Percentiles rank a stretch among this genome's conserved stretches.
These are phyloP conservation scores for Chloranthus sessilifolius DNA, from an alignment of 164 flowering plant species.

Conservation along the genomic window DNA sequence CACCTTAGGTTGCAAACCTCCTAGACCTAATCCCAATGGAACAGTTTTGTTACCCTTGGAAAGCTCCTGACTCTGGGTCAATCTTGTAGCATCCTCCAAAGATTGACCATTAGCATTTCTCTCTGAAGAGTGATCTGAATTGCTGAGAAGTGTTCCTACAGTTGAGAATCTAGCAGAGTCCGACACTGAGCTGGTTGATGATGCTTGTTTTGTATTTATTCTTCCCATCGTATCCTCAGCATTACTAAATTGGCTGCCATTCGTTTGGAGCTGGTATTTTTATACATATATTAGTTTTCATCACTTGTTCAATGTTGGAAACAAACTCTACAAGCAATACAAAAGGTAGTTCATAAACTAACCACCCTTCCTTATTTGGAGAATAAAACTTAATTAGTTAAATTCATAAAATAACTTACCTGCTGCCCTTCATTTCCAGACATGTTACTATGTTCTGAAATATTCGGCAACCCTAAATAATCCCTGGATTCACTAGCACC, in stretches of 20 bases:
- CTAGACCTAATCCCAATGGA: slow-evolving; percentile 90
- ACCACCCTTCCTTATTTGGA: no score
- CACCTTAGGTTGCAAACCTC: slow-evolving; percentile 77
- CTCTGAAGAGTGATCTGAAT: slow-evolving; percentile 10
- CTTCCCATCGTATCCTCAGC: slow-evolving; percentile 13
- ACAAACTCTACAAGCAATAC: no score
- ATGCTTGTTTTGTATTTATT: slow-evolving; percentile 15
- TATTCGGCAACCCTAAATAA: slow-evolving; percentile 3
- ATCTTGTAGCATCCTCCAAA: slow-evolving; percentile 21
- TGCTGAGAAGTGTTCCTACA: slow-evolving; percentile 14
- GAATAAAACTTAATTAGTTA: no score
- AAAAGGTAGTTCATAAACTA: no score
- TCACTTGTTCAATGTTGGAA: no score
- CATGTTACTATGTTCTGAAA: no score
- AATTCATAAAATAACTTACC: slow-evolving; percentile 18
- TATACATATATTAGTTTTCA: no score
- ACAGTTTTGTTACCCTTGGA: slow-evolving; percentile 26
- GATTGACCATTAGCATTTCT: background rate
- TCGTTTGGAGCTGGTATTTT: slow-evolving; percentile 16
- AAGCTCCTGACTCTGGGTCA: slow-evolving; percentile 18
- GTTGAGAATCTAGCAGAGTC: no score
- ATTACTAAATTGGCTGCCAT: slow-evolving; percentile 8
- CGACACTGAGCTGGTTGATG: slow-evolving; percentile 17
- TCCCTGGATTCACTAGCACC: slow-evolving; percentile 12
- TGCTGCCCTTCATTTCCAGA: slow-evolving; percentile 16